These are phyloP conservation scores for Tylopilus sp. DNA, from an alignment of 1,284 basidiomycete genomes.

Conservation along the genomic window DNA sequence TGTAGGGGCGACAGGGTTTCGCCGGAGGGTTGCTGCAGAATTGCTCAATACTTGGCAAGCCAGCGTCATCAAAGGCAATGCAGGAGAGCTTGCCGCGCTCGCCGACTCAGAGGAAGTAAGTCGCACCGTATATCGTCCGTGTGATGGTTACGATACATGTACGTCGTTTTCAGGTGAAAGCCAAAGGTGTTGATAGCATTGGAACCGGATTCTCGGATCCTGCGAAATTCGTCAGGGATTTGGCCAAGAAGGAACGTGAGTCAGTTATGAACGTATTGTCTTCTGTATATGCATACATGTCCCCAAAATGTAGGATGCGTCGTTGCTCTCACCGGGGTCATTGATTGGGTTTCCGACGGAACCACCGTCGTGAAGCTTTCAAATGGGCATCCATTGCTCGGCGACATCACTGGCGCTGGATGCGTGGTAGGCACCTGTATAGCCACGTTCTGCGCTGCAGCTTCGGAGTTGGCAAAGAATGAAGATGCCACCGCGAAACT, in stretches of 20 bases:
- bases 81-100: slow-evolving; percentile 88
- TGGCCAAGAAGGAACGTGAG: slow-evolving; percentile 86
- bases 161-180: slow-evolving; percentile 58
- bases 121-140: neutral
- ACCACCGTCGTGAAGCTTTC: slow-evolving; percentile 70
- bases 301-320: slow-evolving; percentile 71
- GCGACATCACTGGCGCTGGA: slow-evolving; percentile 90
- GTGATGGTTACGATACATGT: neutral
- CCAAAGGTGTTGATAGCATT: slow-evolving; percentile 92
- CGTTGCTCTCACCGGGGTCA: slow-evolving; percentile 85
- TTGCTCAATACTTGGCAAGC: slow-evolving; percentile 90
- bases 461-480: slow-evolving; percentile 50
- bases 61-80: slow-evolving; percentile 96
- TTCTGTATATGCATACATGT: slow-evolving; percentile 4
- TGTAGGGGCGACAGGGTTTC: slow-evolving; percentile 85
- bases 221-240: slow-evolving; percentile 69
- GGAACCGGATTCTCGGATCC: slow-evolving; percentile 85
- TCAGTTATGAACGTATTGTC: slow-evolving; percentile 7
- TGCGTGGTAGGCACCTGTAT: slow-evolving; percentile 88
- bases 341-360: slow-evolving; percentile 93
- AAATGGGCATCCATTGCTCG: slow-evolving; percentile 85
- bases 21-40: slow-evolving; percentile 73
- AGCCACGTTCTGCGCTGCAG: slow-evolving; percentile 83
- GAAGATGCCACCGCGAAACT: slow-evolving; percentile 52
- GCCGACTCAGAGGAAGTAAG: slow-evolving; percentile 79